Percentiles rank a stretch among this genome's conserved stretches.
Evolutionary conservation across 306 rosid species (phyloP).

Genomic region (Senna tora): DNA sequence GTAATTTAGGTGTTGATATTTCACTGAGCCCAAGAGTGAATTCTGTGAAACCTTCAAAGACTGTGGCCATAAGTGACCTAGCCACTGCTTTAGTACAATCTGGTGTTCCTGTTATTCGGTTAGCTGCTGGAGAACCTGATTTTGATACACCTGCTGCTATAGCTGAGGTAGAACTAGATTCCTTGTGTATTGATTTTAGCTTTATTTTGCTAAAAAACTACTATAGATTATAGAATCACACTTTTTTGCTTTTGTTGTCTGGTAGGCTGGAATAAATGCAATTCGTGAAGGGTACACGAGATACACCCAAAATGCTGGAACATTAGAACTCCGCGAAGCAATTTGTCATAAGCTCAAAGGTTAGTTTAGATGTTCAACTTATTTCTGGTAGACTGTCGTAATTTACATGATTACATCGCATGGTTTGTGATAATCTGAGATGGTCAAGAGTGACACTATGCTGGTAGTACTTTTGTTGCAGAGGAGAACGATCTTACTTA

Average conservation of each 20-base stretch:
- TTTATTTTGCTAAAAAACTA: slow-evolving; percentile 3
- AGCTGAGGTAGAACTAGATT: slow-evolving; percentile 55
- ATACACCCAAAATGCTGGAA: slow-evolving; percentile 85
- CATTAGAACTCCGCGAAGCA: slow-evolving; percentile 80
- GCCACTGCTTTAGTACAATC: slow-evolving; percentile 89
- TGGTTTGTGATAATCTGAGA: background rate
- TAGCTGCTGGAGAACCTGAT: slow-evolving; percentile 95
- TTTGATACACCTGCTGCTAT: slow-evolving; percentile 82
- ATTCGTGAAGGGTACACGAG: slow-evolving; percentile 85
- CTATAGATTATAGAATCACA: background rate
- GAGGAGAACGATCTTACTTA: slow-evolving; percentile 88
- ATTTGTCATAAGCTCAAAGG: slow-evolving; percentile 89
- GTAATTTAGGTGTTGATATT: slow-evolving; percentile 52
- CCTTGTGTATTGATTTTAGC: background rate
- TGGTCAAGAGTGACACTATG: background rate
- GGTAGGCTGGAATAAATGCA: slow-evolving; percentile 89
- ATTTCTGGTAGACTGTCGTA: background rate
- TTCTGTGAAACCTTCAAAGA: slow-evolving; percentile 83
- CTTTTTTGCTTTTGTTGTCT: background rate
- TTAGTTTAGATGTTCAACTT: slow-evolving; percentile 34
- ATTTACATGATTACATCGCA: background rate
- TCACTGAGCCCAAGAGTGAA: slow-evolving; percentile 84
- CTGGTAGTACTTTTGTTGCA: slow-evolving; percentile 29
- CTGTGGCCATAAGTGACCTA: slow-evolving; percentile 79
- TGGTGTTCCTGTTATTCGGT: slow-evolving; percentile 82